Base-by-base conservation (phyloP, 2,329 filamentous ascomycete species). In the Fonsecaea erecta region DNA sequence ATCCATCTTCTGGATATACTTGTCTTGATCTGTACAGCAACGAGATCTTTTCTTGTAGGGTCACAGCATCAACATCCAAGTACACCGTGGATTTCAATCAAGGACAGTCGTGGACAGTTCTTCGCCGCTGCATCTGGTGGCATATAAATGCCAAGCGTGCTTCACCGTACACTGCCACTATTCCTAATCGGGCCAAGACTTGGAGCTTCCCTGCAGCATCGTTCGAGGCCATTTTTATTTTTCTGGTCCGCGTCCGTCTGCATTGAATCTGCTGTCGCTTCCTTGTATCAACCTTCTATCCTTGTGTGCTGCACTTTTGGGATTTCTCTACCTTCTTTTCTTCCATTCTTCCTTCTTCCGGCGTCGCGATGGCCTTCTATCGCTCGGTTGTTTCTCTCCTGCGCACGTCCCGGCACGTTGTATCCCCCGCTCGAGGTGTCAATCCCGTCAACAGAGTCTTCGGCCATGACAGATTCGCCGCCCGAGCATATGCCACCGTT, bases 361-460 rank as follows among this genome's bases (percentile, higher is more conserved):
- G 65, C 59, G 72, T 76, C 83, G 90, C 79, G 76, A 96, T 96
- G 91, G 89, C 92, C 80, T 86, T 95, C 77, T 86, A 92, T 78
- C 88, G 92, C 83, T 87, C 90, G 68, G 77, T 92, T 74, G 86
- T 87, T 80, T 89, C 92, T 74, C 88, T 97, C 75, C 80, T 95
- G 81, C 90, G 91, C 83, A 90, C 92, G 72, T 90, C 91, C 79
- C 90, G 92, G 76, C 84, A 86, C 74, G 88, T 91, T 73, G 83
- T 95, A 76, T 84, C 86, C 78, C 84, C 86, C 75, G 85, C 88
- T 77, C 87, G 84, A 77, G 83, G 85, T 73, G 80, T 86, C 77
- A 94, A 90, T 82, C 91, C 93, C 60, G 84, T 97, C 73, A 91
- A 93, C 66, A 80, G 80, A 77, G 79, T 80, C 71, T 79, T 83